Conservation (phyloP, 108 stramenopile species). For the Cyclotella sp. region DNA sequence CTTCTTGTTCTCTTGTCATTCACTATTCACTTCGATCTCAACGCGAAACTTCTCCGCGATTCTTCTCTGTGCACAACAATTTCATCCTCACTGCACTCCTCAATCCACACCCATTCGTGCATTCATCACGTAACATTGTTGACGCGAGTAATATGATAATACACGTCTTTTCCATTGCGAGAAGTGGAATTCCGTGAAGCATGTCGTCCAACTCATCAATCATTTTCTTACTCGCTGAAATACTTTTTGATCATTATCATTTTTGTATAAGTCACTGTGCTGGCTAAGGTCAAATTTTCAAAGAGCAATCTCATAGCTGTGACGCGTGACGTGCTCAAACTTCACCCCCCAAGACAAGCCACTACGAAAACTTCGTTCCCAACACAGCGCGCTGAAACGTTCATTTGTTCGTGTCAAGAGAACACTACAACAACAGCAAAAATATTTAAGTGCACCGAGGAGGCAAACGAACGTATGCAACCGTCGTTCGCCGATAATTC, state of each 20-base stretch:
- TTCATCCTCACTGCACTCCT: neutral
- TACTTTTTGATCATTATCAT: neutral
- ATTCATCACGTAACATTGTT: neutral
- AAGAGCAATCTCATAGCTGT: conserved; percentile 1
- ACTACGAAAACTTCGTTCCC: neutral
- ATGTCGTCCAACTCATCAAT: conserved; percentile 5
- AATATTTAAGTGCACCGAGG: neutral
- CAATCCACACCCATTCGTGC: conserved; percentile 1
- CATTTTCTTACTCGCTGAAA: conserved; percentile 7
- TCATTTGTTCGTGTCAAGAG: neutral
- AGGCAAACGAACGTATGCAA: conserved; percentile 10
- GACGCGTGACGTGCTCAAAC: neutral
- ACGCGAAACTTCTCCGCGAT: neutral
- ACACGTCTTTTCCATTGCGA: neutral
- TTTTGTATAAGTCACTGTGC: conserved; percentile 15
- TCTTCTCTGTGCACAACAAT: neutral
- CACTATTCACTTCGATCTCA: too few species aligned
- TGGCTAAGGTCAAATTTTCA: conserved; percentile 4
- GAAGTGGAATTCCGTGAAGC: conserved; percentile 6
- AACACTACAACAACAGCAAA: neutral
- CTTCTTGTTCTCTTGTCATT: too few species aligned
- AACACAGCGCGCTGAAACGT: neutral
- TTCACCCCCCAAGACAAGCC: neutral
- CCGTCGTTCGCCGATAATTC: neutral
- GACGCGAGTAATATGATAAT: neutral